Evolutionary conservation across 768 basidiomycete species (phyloP).

Genomic region (Gelatoporia subvermispora): DNA sequence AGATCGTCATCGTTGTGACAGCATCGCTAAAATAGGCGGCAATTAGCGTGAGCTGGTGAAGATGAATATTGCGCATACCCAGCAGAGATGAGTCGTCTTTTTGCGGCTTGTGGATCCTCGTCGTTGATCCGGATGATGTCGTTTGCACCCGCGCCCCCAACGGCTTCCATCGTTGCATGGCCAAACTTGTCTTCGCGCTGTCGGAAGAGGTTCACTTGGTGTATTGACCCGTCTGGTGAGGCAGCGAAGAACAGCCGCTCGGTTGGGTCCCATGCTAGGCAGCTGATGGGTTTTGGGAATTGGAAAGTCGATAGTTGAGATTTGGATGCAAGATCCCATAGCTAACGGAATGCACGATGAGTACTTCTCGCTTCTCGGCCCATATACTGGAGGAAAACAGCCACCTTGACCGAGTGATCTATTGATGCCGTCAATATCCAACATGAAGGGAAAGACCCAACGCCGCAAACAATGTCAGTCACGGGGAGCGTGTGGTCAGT

Average conservation of each 20-base stretch:
- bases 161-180: conserved; percentile 53
- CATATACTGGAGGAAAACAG: conserved; percentile 5
- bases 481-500: conserved; percentile 92
- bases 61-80: conserved; percentile 43
- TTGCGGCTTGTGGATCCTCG: conserved; percentile 39
- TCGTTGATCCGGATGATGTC: conserved; percentile 70
- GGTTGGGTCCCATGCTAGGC: conserved; percentile 71
- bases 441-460: conserved; percentile 74
- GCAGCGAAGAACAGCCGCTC: conserved; percentile 90
- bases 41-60: not conserved
- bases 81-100: conserved; percentile 63
- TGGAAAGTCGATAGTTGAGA: conserved; percentile 82
- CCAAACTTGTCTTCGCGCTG: conserved; percentile 51
- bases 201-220: conserved; percentile 76
- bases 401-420: conserved; percentile 90
- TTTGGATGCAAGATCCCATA: conserved; percentile 77
- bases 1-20: conserved; percentile 70
- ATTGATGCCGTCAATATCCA: conserved; percentile 75
- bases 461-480: conserved; percentile 73
- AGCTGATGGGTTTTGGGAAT: conserved; percentile 73
- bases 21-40: conserved; percentile 41
- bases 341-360: conserved; percentile 31
- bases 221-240: conserved; percentile 67
- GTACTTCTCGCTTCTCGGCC: not conserved
- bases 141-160: conserved; percentile 68